phyloP scores from a whole-genome alignment of 176 grass and related monocot genomes.

The Pontederia paniculata region DNA sequence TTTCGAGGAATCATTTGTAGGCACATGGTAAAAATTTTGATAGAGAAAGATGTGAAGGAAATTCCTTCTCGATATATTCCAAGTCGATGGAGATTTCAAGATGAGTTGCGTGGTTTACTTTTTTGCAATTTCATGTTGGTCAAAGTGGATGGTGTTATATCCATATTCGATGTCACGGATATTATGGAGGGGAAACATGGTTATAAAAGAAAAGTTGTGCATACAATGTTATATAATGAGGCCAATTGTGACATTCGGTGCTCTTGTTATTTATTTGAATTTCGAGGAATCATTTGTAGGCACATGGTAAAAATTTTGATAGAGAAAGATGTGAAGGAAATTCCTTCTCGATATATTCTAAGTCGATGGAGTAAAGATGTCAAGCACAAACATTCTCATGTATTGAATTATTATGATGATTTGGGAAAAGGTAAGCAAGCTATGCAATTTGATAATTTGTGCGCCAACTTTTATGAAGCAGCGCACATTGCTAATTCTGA shows the following conservation, averaged over 20 bases:
- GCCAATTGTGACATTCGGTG: conserved; percentile 5
- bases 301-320: conserved; percentile 13
- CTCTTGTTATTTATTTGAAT: conserved; percentile 10
- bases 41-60: neutral
- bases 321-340: neutral
- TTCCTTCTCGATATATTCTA: conserved; percentile 11
- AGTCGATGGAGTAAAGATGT: conserved; percentile 13
- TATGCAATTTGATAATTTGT: too few species aligned
- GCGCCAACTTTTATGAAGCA: too few species aligned
- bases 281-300: conserved; percentile 18
- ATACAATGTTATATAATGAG: conserved; percentile 1
- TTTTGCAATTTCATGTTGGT: conserved; percentile 1
- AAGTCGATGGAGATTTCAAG: conserved; percentile 12
- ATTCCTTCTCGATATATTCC: conserved; percentile 9
- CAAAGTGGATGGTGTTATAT: neutral
- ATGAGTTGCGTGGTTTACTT: conserved; percentile 10
- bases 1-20: conserved; percentile 19
- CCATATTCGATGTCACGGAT: conserved; percentile 9
- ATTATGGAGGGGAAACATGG: neutral
- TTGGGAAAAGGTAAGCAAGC: too few species aligned
- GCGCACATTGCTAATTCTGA: too few species aligned
- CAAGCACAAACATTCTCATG: neutral
- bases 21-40: conserved; percentile 13
- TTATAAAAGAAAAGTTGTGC: conserved; percentile 2
- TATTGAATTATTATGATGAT: too few species aligned